Conservation (phyloP, 78 protist species). For the slime mould (Dictyostelium discoideum) region DNA sequence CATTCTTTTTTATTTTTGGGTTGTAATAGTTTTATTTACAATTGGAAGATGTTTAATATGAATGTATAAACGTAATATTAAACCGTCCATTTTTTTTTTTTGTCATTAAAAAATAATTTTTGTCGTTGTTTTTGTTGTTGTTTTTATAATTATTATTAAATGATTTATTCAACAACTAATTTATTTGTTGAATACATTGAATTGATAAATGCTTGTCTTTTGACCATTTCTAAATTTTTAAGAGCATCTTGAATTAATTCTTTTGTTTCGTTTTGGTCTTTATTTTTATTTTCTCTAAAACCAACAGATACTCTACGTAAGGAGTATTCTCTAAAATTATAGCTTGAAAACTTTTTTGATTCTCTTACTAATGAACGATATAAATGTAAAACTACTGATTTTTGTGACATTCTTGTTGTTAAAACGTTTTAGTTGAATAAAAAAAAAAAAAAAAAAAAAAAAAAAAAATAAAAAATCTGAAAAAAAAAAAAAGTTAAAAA, state of each 20-base stretch:
- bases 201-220: conserved; percentile 57
- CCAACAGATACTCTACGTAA: conserved; percentile 27
- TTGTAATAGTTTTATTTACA: background rate
- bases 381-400: conserved; percentile 6
- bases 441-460: background rate
- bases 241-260: background rate
- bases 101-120: background rate
- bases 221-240: conserved; percentile 12
- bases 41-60: background rate
- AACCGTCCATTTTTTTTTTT: background rate
- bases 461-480: background rate
- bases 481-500: background rate
- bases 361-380: conserved; percentile 18
- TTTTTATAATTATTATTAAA: background rate
- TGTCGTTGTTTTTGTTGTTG: background rate
- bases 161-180: conserved; percentile 31
- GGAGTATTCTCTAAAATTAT: conserved; percentile 60
- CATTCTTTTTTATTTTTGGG: background rate
- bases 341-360: conserved; percentile 38
- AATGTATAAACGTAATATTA: no score
- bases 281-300: conserved; percentile 50
- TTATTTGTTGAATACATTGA: conserved; percentile 29
- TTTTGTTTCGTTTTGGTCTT: background rate
- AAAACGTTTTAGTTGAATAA: background rate
- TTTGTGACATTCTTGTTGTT: background rate